Evolutionary conservation across 2,329 filamentous ascomycete genomes (phyloP).

Genomic region (Penicillium olsonii): DNA sequence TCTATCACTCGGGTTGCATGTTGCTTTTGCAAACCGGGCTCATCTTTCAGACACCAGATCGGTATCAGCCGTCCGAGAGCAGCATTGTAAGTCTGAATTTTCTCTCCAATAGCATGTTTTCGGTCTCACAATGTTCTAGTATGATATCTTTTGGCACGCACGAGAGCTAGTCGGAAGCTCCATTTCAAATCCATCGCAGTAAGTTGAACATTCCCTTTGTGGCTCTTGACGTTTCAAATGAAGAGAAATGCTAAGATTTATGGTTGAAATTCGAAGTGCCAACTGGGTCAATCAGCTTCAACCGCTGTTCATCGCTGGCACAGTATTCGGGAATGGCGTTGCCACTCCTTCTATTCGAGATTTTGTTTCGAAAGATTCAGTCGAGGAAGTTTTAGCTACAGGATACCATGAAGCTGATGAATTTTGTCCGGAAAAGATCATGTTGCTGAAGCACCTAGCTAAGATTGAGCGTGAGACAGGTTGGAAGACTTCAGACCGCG

Average conservation of each 20-base stretch:
- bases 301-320: not conserved
- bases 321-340: not conserved
- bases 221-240: no score
- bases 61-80: not conserved
- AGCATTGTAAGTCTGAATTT: not conserved
- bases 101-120: no score
- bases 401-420: not conserved
- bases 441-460: slow-evolving; percentile 15
- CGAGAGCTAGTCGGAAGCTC: slow-evolving; percentile 10
- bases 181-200: slow-evolving; percentile 11
- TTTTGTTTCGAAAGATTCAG: not conserved
- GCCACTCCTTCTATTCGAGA: not conserved
- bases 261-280: no score
- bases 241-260: no score
- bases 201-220: not conserved
- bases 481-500: slow-evolving; percentile 17
- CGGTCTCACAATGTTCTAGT: no score
- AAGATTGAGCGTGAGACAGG: slow-evolving; percentile 19
- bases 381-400: not conserved
- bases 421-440: slow-evolving; percentile 13
- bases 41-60: not conserved
- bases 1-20: slow-evolving; percentile 19
- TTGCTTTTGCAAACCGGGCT: slow-evolving; percentile 14
- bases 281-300: not conserved
- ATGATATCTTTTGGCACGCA: slow-evolving; percentile 11